Evolutionary conservation across 805 yeast species (phyloP).

Genomic region (Tetrapisispora phaffii): DNA sequence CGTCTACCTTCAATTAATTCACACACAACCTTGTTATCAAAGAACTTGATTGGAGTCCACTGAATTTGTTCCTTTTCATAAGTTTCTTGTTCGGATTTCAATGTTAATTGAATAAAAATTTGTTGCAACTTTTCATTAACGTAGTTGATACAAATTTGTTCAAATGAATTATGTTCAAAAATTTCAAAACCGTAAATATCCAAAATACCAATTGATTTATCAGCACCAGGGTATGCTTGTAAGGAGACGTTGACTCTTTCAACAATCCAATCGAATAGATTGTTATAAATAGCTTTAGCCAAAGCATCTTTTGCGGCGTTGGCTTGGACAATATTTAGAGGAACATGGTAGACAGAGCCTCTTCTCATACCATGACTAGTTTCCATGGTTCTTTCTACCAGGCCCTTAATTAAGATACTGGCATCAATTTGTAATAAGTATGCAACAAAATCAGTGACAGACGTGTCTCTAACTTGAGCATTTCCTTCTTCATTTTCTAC

Average conservation of each 20-base stretch:
- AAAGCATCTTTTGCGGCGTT: conserved; percentile 90
- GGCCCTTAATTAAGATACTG: conserved; percentile 50
- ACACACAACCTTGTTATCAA: conserved; percentile 92
- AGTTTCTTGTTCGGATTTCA: conserved; percentile 96
- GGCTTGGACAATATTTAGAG: conserved; percentile 85
- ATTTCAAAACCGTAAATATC: conserved; percentile 97
- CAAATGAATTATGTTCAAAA: conserved; percentile 89
- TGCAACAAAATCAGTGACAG: conserved; percentile 92
- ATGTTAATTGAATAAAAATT: conserved; percentile 87
- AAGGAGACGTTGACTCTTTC: conserved; percentile 78
- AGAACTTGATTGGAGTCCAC: conserved; percentile 96
- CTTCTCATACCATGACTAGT: conserved; percentile 82
- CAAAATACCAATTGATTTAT: conserved; percentile 79
- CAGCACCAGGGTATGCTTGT: conserved; percentile 40
- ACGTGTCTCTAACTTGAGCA: conserved; percentile 68
- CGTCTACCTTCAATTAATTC: conserved; percentile 88
- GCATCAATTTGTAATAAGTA: conserved; percentile 77
- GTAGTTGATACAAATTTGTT: conserved; percentile 89
- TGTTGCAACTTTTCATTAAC: conserved; percentile 95
- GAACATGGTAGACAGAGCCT: conserved; percentile 91
- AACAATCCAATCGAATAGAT: conserved; percentile 94
- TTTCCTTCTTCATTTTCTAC: conserved; percentile 80
- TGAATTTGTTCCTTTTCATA: conserved; percentile 89
- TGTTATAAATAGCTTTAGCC: conserved; percentile 88
- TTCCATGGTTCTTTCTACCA: conserved; percentile 77